A percentile compares a stretch with the other conserved stretches of the same genome.
Evolutionary conservation across 345 rosid species (phyloP).

Genomic region (Eucalyptus erythrocorys): DNA sequence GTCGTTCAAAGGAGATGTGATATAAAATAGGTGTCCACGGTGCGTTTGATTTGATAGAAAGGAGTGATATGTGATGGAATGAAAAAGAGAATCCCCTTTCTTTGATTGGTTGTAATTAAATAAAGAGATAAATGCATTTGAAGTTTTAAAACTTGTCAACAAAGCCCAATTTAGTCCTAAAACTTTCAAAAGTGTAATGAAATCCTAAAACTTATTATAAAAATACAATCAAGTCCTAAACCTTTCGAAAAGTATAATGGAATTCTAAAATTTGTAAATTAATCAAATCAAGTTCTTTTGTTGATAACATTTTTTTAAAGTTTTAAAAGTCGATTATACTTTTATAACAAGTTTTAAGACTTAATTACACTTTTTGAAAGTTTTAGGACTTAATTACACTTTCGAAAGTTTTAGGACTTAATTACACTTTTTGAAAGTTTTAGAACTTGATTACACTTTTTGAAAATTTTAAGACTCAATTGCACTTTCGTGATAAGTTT

Average conservation of each 20-base stretch:
- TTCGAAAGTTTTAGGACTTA: too few species aligned
- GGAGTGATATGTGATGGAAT: neutral
- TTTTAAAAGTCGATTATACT: rapidly evolving
- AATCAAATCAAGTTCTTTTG: too few species aligned
- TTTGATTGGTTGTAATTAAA: neutral
- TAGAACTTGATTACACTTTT: too few species aligned
- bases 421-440: too few species aligned
- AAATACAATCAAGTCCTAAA: too few species aligned
- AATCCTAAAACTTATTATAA: too few species aligned
- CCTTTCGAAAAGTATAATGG: too few species aligned
- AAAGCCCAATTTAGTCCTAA: rapidly evolving
- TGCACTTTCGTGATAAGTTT: rapidly evolving
- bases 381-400: too few species aligned
- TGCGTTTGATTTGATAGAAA: neutral
- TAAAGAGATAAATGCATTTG: neutral
- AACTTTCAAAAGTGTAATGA: too few species aligned
- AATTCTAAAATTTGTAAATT: too few species aligned
- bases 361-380: too few species aligned
- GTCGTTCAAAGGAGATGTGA: neutral
- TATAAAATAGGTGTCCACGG: neutral
- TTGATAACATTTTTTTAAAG: too few species aligned
- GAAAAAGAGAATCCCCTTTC: neutral
- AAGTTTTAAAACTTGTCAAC: rapidly evolving
- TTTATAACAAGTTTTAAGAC: rapidly evolving
- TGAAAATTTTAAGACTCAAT: rapidly evolving